Percentiles rank a stretch among this genome's conserved stretches.
These are phyloP conservation scores for Bipolaris sorokiniana DNA, from an alignment of 2,329 filamentous ascomycete species.

Conservation along the genomic window DNA sequence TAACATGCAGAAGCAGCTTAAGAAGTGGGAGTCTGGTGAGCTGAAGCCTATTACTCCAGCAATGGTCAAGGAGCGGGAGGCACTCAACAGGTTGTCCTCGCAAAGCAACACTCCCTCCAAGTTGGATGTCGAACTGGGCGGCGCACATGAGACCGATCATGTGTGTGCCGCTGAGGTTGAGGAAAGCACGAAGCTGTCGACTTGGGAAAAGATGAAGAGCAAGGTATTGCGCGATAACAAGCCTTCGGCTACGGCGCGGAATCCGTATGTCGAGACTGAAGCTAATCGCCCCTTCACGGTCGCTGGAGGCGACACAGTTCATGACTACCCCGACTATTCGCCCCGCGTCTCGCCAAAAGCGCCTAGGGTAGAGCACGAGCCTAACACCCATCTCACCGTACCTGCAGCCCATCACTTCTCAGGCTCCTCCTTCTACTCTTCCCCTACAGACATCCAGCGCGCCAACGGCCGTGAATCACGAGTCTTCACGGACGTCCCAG, in stretches of 20 bases:
- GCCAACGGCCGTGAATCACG: not conserved
- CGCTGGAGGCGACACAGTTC: not conserved
- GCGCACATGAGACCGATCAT: not conserved
- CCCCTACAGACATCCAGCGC: not conserved
- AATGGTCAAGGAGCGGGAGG: constrained; percentile 12
- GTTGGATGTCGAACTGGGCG: constrained; percentile 8
- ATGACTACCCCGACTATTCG: not conserved
- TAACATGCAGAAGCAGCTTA: constrained; percentile 6
- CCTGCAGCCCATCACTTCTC: not conserved
- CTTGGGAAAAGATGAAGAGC: constrained; percentile 8
- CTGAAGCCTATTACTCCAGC: constrained; percentile 14
- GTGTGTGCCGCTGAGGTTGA: not conserved
- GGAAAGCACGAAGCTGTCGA: not conserved
- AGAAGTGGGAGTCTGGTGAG: constrained; percentile 18
- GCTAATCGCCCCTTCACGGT: constrained; percentile 13
- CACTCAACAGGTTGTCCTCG: not conserved
- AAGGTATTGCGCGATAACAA: not conserved
- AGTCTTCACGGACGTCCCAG: constrained; percentile 7
- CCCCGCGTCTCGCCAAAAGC: not conserved
- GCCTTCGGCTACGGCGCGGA: not conserved
- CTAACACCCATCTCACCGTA: not conserved
- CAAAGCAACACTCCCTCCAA: not conserved
- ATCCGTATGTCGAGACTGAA: not conserved
- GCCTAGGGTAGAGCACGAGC: not conserved
- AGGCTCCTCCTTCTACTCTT: not conserved